Evolutionary conservation across 768 basidiomycete species (phyloP).

Genomic region (Coprinopsis cinerea): DNA sequence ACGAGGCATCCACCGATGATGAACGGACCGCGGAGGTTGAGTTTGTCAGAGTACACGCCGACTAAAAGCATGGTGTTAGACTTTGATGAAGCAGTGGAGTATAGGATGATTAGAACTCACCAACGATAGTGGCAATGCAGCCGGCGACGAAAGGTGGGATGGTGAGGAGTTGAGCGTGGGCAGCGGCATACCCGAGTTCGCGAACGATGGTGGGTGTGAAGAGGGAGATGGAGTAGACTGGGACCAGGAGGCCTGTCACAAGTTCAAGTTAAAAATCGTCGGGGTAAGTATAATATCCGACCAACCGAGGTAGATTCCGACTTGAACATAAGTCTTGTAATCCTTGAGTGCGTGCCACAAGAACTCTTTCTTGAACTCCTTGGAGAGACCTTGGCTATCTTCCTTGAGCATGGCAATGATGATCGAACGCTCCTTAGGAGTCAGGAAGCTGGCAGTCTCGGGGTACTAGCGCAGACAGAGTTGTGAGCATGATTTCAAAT

Average conservation of each 20-base stretch:
- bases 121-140: slow-evolving; percentile 35
- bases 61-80: slow-evolving; percentile 11
- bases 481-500: neutral
- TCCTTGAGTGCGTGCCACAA: slow-evolving; percentile 44
- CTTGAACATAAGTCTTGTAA: slow-evolving; percentile 37
- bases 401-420: slow-evolving; percentile 37
- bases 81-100: too few species aligned
- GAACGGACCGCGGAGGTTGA: slow-evolving; percentile 42
- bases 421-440: slow-evolving; percentile 33
- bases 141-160: slow-evolving; percentile 45
- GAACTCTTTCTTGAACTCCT: slow-evolving; percentile 38
- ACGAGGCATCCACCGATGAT: slow-evolving; percentile 36
- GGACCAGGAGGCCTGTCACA: slow-evolving; percentile 30
- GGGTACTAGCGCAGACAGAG: slow-evolving; percentile 38
- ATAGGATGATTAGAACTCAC: slow-evolving; percentile 16
- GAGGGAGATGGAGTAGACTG: slow-evolving; percentile 39
- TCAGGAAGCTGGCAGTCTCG: slow-evolving; percentile 52
- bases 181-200: slow-evolving; percentile 42
- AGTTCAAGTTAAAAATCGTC: too few species aligned
- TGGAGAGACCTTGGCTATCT: slow-evolving; percentile 39
- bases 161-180: slow-evolving; percentile 44
- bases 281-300: slow-evolving; percentile 10
- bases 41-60: slow-evolving; percentile 37
- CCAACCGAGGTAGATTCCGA: slow-evolving; percentile 38
- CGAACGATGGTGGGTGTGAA: slow-evolving; percentile 48